Conservation (phyloP, 495 filamentous ascomycete genomes). For the Lichenothelia convexa region DNA sequence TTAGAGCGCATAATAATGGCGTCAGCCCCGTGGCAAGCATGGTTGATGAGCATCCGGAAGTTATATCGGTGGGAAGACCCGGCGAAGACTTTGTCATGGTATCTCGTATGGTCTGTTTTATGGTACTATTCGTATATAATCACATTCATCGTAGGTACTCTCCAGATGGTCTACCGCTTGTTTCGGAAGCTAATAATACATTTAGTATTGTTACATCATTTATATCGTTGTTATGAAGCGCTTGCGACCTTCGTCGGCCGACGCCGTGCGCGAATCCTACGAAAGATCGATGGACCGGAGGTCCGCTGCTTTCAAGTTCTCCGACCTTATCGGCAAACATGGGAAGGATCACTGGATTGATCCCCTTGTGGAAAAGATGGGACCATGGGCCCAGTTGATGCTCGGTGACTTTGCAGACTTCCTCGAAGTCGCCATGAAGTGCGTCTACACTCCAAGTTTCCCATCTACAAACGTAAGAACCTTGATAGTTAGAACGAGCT, state of each 20-base stretch:
- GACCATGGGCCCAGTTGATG: conserved; percentile 12
- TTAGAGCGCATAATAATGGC: conserved; percentile 14
- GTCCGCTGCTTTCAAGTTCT: conserved; percentile 9
- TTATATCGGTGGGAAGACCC: conserved; percentile 18
- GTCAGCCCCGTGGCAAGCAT: conserved; percentile 13
- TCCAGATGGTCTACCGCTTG: not conserved
- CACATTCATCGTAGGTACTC: conserved; percentile 10
- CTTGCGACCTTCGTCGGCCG: conserved; percentile 2
- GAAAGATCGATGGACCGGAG: conserved; percentile 8
- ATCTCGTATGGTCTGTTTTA: conserved; percentile 8
- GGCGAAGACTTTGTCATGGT: conserved; percentile 10
- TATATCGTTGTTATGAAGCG: conserved; percentile 12
- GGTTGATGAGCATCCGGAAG: conserved; percentile 12
- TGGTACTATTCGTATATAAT: conserved; percentile 12
- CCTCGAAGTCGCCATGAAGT: conserved; percentile 12
- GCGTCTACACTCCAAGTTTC: too few species aligned
- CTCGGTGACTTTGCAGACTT: conserved; percentile 14
- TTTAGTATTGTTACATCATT: conserved; percentile 11
- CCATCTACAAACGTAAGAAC: too few species aligned
- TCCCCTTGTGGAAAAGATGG: conserved; percentile 12
- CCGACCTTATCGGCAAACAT: conserved; percentile 14
- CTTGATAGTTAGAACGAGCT: too few species aligned
- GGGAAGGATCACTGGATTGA: conserved; percentile 15
- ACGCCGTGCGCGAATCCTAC: conserved; percentile 11
- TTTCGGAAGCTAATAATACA: not conserved